Conservation (phyloP, 768 basidiomycete genomes). For the Suillus bovinus region DNA sequence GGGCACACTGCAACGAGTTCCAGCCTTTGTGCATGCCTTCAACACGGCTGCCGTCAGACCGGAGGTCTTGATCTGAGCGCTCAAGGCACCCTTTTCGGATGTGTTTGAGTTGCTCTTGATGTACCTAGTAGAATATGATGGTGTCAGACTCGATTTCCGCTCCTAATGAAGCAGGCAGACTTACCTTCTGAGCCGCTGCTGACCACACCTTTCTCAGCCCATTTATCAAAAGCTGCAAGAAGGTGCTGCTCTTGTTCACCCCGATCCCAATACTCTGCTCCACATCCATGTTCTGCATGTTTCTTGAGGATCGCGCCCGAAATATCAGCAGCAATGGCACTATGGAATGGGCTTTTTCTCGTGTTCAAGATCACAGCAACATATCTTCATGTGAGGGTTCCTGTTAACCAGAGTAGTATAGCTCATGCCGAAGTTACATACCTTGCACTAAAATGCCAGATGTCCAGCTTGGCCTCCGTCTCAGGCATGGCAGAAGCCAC, state of each 20-base stretch:
- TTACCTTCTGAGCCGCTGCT: neutral
- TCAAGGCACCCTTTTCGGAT: neutral
- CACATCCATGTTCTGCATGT: constrained; percentile 3
- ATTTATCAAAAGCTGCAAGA: neutral
- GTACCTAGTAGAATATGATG: neutral
- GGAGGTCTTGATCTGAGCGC: neutral
- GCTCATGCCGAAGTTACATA: constrained; percentile 3
- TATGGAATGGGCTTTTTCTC: constrained; percentile 9
- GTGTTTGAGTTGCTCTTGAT: neutral
- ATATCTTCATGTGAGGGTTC: constrained; percentile 13
- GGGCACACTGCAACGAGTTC: constrained; percentile 22
- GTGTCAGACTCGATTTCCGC: neutral
- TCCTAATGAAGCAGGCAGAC: too few species aligned
- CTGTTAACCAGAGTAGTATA: neutral
- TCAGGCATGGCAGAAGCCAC: constrained; percentile 12
- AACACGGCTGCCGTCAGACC: constrained; percentile 30
- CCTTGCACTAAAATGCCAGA: constrained; percentile 23
- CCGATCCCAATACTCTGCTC: constrained; percentile 19
- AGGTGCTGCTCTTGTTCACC: constrained; percentile 21
- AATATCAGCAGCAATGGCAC: constrained; percentile 14
- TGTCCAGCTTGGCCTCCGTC: constrained; percentile 13
- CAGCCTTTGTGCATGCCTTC: constrained; percentile 31
- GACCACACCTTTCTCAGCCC: neutral
- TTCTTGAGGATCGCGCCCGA: constrained; percentile 13
- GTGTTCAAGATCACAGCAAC: constrained; percentile 14